Base-by-base conservation (phyloP, 768 basidiomycete genomes). In the Boletellus ananas region DNA sequence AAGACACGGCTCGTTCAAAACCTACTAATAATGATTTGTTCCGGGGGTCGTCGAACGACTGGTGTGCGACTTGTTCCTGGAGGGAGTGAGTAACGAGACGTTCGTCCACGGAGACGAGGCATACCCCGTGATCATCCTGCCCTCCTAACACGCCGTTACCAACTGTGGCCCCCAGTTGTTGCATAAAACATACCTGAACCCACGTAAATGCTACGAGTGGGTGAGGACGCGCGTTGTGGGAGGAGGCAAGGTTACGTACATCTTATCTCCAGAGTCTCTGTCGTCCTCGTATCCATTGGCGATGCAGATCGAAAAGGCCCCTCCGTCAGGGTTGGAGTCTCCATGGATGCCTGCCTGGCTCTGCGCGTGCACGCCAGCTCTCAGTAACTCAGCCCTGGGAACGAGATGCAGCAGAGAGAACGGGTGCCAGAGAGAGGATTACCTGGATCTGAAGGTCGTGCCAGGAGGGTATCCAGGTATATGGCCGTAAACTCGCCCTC, bases 231-330 rank as follows among this genome's bases (percentile, higher is more conserved):
- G 17, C 39, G 35, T n/a, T 20, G 50, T 7, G 11, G 36, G 27
- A 16, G n/a, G 2, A 21, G 37, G 6, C 17, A 14, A 6, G 21
- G 25, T 29, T 50, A 53, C 71, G 4, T 52, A 75, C 74, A 75
- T 71, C 7, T 4, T 64, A 0, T 72, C 65, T 27, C 75, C 74
- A 0, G 37, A 1, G 29, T 76, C 74, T 2, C 42, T n/a, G 49
- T 76, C 69, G 55, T 76, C 75, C 39, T 72, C 69, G 36, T 76
- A 76, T 7, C 72, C 72, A 13, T 57, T 65, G 34, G 75, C 72
- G 16, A 76, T 38, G 16, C 74, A 74, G 18, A 76, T 66, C 13
- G 75, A 76, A 45, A 60, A 74, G 8, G 74, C 72, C 2, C 69
- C 68, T 8, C 65, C 60, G 3, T 49, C 43, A 16, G 36, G 55